Evolutionary conservation across 441 rosid genomes (phyloP).

Genomic region (Metrosideros polymorpha): DNA sequence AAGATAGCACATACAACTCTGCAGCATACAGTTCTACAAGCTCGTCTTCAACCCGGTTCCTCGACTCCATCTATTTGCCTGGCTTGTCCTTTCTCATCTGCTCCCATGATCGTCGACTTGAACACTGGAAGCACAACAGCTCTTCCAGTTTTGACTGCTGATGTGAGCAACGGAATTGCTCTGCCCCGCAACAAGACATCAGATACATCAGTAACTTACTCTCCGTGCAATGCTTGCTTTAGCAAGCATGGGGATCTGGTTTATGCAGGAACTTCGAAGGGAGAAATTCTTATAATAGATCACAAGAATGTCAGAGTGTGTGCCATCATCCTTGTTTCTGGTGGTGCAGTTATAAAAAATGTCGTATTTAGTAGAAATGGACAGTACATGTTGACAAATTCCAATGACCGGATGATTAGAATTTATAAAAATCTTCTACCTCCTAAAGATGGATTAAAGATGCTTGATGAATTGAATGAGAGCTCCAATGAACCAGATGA

Average conservation of each 20-base stretch:
- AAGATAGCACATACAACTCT: constrained; percentile 54
- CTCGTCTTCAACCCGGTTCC: constrained; percentile 84
- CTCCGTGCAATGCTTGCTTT: constrained; percentile 93
- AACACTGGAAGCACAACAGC: constrained; percentile 41
- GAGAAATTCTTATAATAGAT: constrained; percentile 84
- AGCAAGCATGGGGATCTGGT: constrained; percentile 88
- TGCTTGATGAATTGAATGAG: constrained; percentile 40
- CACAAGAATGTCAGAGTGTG: constrained; percentile 46
- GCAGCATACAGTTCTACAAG: constrained; percentile 73
- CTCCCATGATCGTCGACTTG: constrained; percentile 87
- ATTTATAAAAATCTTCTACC: constrained; percentile 92
- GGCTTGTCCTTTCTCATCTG: constrained; percentile 90
- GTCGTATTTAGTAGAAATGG: constrained; percentile 84
- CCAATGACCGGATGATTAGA: constrained; percentile 86
- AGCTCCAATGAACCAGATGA: constrained; percentile 37
- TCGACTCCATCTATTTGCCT: constrained; percentile 67
- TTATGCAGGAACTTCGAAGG: constrained; percentile 87
- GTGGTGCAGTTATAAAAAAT: constrained; percentile 73
- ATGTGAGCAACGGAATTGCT: constrained; percentile 39
- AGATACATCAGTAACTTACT: constrained; percentile 52
- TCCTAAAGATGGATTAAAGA: constrained; percentile 42
- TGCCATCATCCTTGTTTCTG: constrained; percentile 60
- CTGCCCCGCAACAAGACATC: constrained; percentile 55
- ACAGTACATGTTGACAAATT: constrained; percentile 84
- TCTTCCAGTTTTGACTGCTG: constrained; percentile 65